Conservation (phyloP, 2,329 filamentous ascomycete genomes). For the Fusarium sp. region DNA sequence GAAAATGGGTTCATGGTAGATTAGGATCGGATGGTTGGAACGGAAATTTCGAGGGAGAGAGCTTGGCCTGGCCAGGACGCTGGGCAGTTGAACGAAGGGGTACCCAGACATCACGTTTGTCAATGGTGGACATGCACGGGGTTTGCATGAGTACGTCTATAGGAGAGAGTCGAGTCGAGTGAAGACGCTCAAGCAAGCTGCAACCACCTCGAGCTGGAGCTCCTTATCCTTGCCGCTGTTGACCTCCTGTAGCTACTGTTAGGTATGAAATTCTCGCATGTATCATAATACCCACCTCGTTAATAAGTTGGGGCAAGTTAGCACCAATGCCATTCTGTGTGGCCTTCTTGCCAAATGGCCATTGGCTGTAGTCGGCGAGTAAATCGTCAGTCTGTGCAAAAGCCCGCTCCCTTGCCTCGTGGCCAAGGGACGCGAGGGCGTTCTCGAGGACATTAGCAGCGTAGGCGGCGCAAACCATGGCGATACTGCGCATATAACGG, state of each 20-base stretch:
- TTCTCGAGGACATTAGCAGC: slow-evolving; percentile 98
- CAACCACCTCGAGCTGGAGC: slow-evolving; percentile 95
- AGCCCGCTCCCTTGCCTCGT: slow-evolving; percentile 92
- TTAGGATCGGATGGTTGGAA: slow-evolving; percentile 33
- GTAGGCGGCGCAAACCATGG: slow-evolving; percentile 98
- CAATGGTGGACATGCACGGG: slow-evolving; percentile 20
- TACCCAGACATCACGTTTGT: slow-evolving; percentile 27
- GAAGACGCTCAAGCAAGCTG: slow-evolving; percentile 96
- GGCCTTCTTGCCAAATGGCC: slow-evolving; percentile 91
- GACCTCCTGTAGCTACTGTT: slow-evolving; percentile 70
- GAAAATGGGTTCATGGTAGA: slow-evolving; percentile 19
- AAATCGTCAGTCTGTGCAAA: slow-evolving; percentile 98
- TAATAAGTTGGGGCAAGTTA: slow-evolving; percentile 88
- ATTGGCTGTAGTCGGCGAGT: slow-evolving; percentile 95
- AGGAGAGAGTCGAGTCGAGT: slow-evolving; percentile 96
- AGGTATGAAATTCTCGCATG: slow-evolving; percentile 11
- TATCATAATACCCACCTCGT: slow-evolving; percentile 68
- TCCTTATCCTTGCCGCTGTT: slow-evolving; percentile 91
- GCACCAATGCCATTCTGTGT: slow-evolving; percentile 86
- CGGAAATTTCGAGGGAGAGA: slow-evolving; percentile 29
- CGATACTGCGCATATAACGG: slow-evolving; percentile 88
- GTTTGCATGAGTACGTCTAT: slow-evolving; percentile 58
- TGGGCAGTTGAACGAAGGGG: slow-evolving; percentile 35
- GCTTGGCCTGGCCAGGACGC: slow-evolving; percentile 35
- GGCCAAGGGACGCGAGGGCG: slow-evolving; percentile 91